Percentiles rank a stretch among this genome's conserved stretches.
These are phyloP conservation scores for Betula pendula DNA, from an alignment of 306 rosid species.

Conservation along the genomic window DNA sequence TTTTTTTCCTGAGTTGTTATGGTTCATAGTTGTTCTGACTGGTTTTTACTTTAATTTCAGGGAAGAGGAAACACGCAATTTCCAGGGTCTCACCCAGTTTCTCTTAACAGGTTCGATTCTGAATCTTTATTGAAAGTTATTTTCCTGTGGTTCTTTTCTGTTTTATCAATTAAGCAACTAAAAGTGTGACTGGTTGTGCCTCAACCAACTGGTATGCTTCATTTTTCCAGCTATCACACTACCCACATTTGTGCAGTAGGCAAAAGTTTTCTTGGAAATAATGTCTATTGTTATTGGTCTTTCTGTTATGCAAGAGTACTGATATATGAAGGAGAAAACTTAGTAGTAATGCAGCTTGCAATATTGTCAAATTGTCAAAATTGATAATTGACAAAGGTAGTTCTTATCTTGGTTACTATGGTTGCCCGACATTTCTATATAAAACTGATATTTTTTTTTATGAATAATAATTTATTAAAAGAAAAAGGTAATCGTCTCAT, in stretches of 20 bases:
- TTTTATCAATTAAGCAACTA: conserved; percentile 8
- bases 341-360: neutral
- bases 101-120: conserved; percentile 74
- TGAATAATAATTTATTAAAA: too few relatives aligned
- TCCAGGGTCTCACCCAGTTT: conserved; percentile 97
- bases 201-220: neutral
- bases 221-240: neutral
- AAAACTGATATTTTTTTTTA: neutral
- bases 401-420: neutral
- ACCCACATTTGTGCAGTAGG: neutral
- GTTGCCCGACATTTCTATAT: neutral
- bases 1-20: neutral
- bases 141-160: conserved; percentile 7
- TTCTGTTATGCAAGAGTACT: neutral
- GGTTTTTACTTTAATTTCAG: conserved; percentile 50
- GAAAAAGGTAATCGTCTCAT: too few relatives aligned
- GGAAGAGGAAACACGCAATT: conserved; percentile 74
- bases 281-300: neutral
- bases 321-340: neutral
- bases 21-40: conserved; percentile 20
- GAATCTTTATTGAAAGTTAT: conserved; percentile 3
- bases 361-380: neutral
- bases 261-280: neutral
- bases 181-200: conserved; percentile 14
- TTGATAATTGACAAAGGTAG: neutral